phyloP scores from a whole-genome alignment of 257 asterid genomes.

The Solanum microdontum region DNA sequence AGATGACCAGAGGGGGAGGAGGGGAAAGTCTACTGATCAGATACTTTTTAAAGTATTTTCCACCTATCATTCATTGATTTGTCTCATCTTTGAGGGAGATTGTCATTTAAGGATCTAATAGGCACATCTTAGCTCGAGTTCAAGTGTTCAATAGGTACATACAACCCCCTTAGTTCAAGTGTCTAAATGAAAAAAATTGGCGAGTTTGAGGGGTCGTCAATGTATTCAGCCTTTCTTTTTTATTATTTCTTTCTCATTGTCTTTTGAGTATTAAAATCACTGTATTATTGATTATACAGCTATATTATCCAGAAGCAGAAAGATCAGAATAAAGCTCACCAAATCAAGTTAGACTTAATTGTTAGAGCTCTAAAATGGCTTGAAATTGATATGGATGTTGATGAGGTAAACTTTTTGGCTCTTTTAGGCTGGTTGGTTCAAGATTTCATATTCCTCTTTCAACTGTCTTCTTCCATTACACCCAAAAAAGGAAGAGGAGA shows the following conservation, averaged over 20 bases:
- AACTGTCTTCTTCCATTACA: background rate
- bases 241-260: background rate
- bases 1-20: background rate
- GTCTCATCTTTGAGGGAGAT: background rate
- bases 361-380: conserved; percentile 91
- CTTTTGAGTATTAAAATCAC: background rate
- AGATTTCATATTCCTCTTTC: background rate
- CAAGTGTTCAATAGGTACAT: background rate
- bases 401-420: conserved; percentile 47
- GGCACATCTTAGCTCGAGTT: background rate
- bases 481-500: background rate
- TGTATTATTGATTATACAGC: conserved; percentile 22
- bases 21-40: background rate
- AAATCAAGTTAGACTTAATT: conserved; percentile 73
- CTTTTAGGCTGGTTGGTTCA: background rate
- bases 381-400: conserved; percentile 79
- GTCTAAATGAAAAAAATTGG: background rate
- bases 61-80: background rate
- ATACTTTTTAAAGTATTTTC: background rate
- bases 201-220: background rate
- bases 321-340: conserved; percentile 84
- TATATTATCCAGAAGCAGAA: conserved; percentile 71
- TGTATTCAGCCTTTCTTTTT: background rate
- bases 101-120: background rate
- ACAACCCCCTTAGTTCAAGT: background rate